These are phyloP conservation scores for Orobanche coerulescens DNA, from an alignment of 257 asterid species.

Conservation along the genomic window DNA sequence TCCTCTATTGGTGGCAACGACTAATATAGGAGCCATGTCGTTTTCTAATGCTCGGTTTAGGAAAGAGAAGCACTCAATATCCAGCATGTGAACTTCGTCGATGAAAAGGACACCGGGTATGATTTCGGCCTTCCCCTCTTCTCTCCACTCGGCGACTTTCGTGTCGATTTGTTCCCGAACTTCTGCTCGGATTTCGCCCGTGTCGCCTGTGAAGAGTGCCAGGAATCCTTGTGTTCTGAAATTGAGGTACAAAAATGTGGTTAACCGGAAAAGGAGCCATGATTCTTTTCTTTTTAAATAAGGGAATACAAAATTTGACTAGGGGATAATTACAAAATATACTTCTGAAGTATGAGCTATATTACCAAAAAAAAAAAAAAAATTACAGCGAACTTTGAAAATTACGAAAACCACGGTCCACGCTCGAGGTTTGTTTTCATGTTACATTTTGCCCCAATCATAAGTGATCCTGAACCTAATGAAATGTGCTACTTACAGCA, in stretches of 20 bases:
- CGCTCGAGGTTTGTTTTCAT: too few relatives aligned
- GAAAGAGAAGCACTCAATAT: constrained; percentile 92
- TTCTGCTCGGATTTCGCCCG: constrained; percentile 91
- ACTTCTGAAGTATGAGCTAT: too few relatives aligned
- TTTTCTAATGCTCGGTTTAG: constrained; percentile 90
- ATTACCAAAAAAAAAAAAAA: too few relatives aligned
- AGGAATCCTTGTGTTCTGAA: constrained; percentile 90
- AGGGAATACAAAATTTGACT: too few relatives aligned
- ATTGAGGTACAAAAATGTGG: background rate
- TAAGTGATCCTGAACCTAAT: too few relatives aligned
- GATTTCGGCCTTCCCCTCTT: constrained; percentile 96
- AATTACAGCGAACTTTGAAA: too few relatives aligned
- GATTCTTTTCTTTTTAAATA: too few relatives aligned
- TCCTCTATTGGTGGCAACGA: constrained; percentile 95
- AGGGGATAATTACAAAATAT: too few relatives aligned
- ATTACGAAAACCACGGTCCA: too few relatives aligned
- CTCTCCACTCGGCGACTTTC: constrained; percentile 98
- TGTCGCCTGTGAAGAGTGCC: constrained; percentile 87
- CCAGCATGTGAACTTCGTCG: constrained; percentile 99
- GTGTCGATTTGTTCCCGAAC: constrained; percentile 96
- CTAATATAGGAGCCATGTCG: constrained; percentile 94
- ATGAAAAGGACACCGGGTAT: constrained; percentile 93
- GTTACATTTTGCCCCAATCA: too few relatives aligned
- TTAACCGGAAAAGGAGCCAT: background rate
- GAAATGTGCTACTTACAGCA: background rate